Conservation (phyloP, 1,139 yeast genomes). For the Suhomyces wounanorum region DNA sequence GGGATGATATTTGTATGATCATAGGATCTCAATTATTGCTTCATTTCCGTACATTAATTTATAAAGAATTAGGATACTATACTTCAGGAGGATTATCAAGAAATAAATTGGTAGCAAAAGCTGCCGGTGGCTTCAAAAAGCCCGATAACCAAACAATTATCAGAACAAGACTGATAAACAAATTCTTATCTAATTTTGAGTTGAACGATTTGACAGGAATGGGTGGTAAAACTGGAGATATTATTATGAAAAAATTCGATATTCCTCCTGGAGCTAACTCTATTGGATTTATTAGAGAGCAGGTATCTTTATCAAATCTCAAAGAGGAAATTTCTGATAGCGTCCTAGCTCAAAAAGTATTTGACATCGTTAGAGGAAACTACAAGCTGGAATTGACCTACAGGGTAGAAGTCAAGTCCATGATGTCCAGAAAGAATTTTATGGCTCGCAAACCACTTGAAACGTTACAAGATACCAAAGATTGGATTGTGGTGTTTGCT, state of each 20-base stretch:
- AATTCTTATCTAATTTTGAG: slow-evolving; percentile 62
- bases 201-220: slow-evolving; percentile 81
- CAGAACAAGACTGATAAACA: slow-evolving; percentile 45
- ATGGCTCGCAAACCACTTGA: slow-evolving; percentile 52
- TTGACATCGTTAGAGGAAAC: slow-evolving; percentile 65
- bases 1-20: slow-evolving; percentile 80
- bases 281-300: slow-evolving; percentile 50
- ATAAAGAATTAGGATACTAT: slow-evolving; percentile 66
- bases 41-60: slow-evolving; percentile 55
- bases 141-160: slow-evolving; percentile 87
- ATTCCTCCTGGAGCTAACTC: slow-evolving; percentile 45
- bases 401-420: slow-evolving; percentile 71
- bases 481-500: slow-evolving; percentile 82
- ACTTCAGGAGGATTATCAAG: slow-evolving; percentile 88
- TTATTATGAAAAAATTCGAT: slow-evolving; percentile 47
- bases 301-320: slow-evolving; percentile 39
- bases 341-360: slow-evolving; percentile 51
- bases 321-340: slow-evolving; percentile 37
- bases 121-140: slow-evolving; percentile 84
- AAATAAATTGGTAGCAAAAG: slow-evolving; percentile 76
- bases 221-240: slow-evolving; percentile 87
- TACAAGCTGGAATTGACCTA: slow-evolving; percentile 53
- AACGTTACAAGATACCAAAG: slow-evolving; percentile 57
- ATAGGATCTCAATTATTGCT: slow-evolving; percentile 64
- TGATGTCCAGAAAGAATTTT: slow-evolving; percentile 87